Base-by-base conservation (phyloP, 306 rosid species). In the Elaeagnus macrophylla region DNA sequence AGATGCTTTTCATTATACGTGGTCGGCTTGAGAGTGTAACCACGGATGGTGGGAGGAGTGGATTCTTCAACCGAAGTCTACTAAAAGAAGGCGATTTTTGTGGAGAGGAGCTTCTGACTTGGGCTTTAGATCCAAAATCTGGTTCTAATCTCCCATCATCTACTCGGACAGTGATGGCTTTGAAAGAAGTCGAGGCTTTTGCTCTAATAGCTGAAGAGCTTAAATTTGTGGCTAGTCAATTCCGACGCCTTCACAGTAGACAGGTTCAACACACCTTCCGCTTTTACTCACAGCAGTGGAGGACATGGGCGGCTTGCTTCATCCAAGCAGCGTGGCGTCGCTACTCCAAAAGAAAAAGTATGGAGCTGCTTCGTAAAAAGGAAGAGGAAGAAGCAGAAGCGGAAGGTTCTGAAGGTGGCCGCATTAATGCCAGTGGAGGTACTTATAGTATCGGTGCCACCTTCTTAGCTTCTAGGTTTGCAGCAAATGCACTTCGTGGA, bases 311-410 rank as follows among this genome's bases (percentile, higher is more conserved):
- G 45, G 96, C 97, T 25, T 80, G 91, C 83, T 91, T 91, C 75
- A 86, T 91, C 75, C 97, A 91, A 84, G 97, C 97, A 6, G 96
- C 97, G 15, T 86, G 97, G 97, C 97, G 95, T 16, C 77, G 97
- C 16, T 87, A 86, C 75, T 72, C 79, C 49, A 91, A 86, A 77
- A 78, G 91, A 79, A 91, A 86, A 72, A 61, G 36, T 46, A 53
- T 86, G 80, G 95, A 91, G 80, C 96, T 76, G 71, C 89, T 80
- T 19, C 80, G 71, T 11, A 85, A 81, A 70, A 95, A 90, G 64
- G 95, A 86, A 70, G 94, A 80, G 38, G 78, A 65, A 65, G 81
- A 68, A 48, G 53, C 75, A 13, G 87, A 71, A 20, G 25, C 25
- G 25, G 25, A 20, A 37, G 83, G n/a, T n/a, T n/a, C 73, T 39